Base-by-base conservation (phyloP, 78 protist species). In the Planoprotostelium fungivorum region DNA sequence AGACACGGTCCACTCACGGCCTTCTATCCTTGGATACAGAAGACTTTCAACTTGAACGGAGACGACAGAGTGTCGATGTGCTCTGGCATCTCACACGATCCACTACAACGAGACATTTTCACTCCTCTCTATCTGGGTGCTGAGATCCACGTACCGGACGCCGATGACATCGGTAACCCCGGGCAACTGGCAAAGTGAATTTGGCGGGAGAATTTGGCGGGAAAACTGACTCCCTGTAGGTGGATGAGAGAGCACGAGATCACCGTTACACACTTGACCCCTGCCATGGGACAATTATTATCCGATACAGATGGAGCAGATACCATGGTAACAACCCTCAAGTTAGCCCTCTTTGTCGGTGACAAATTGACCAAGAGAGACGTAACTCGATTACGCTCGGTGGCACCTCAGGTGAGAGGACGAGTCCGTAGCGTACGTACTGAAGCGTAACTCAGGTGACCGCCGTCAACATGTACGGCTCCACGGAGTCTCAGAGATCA, bases 51-150 rank as follows among this genome's bases (percentile, higher is more conserved):
- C 23, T 1, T 93, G 37, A 1, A 85, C 29, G 86, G 25, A 5
- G 35, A 63, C 37, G 95, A 92, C 88, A 88, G 94, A 35, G 94
- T 96, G 31, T 83, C 94, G n/a, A 96, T 94, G 97, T 86, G 90
- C 35, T 91, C 95, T 0, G 97, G 97, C 37, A 96, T 96, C 85
- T 94, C 96, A 28, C 97, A 96, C 93, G 97, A 96, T 39, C 97
- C 97, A 9, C 98, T 96, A 36, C 97, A 96, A 63, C 89, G 97
- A 25, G 96, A 96, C 83, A 94, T 96, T 36, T 96, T 96, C 93
- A 96, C 98, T 1, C 98, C 98, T 0, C 23, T 94, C 39, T 94
- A 92, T 92, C 23, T 95, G n/a, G 98, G 98, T 9, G 98, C 98
- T 0, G 1, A 83, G 28, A 93, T 96, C 29, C 87, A 73, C 88